A percentile compares a stretch with the other conserved stretches of the same genome.
These are phyloP conservation scores for Komagataella mondaviorum DNA, from an alignment of 805 yeast genomes.

Conservation along the genomic window DNA sequence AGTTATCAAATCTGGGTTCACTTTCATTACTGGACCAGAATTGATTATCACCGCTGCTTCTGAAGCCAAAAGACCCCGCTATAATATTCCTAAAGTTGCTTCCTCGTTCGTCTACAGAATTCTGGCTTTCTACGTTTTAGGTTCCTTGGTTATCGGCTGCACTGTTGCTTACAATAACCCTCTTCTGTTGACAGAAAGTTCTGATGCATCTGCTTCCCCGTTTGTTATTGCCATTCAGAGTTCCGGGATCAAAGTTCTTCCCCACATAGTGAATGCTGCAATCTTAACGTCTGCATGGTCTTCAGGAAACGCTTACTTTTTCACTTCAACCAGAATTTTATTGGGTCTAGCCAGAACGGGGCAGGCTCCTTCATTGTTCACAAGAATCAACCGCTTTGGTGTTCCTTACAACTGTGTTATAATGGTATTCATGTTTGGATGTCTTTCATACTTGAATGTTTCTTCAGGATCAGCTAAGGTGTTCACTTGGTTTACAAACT, in stretches of 20 bases:
- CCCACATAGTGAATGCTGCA: slow-evolving; percentile 68
- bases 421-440: slow-evolving; percentile 31
- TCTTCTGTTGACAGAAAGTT: slow-evolving; percentile 26
- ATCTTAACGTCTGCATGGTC: slow-evolving; percentile 37
- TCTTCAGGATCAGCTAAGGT: slow-evolving; percentile 42
- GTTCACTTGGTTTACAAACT: slow-evolving; percentile 56
- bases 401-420: slow-evolving; percentile 49
- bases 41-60: slow-evolving; percentile 18
- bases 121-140: slow-evolving; percentile 16
- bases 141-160: slow-evolving; percentile 32
- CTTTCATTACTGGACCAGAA: slow-evolving; percentile 33
- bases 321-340: slow-evolving; percentile 60
- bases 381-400: slow-evolving; percentile 49
- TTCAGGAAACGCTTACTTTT: slow-evolving; percentile 68
- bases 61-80: slow-evolving; percentile 18
- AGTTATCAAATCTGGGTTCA: slow-evolving; percentile 50
- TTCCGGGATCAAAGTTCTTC: slow-evolving; percentile 54
- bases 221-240: slow-evolving; percentile 72
- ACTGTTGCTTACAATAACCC: slow-evolving; percentile 28
- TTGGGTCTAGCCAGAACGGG: slow-evolving; percentile 64
- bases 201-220: slow-evolving; percentile 72
- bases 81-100: slow-evolving; percentile 19
- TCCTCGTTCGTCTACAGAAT: slow-evolving; percentile 17
- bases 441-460: slow-evolving; percentile 56
- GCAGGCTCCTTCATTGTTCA: slow-evolving; percentile 58